phyloP scores from a whole-genome alignment of 2,329 filamentous ascomycete genomes.

The Ophiostoma sp. region DNA sequence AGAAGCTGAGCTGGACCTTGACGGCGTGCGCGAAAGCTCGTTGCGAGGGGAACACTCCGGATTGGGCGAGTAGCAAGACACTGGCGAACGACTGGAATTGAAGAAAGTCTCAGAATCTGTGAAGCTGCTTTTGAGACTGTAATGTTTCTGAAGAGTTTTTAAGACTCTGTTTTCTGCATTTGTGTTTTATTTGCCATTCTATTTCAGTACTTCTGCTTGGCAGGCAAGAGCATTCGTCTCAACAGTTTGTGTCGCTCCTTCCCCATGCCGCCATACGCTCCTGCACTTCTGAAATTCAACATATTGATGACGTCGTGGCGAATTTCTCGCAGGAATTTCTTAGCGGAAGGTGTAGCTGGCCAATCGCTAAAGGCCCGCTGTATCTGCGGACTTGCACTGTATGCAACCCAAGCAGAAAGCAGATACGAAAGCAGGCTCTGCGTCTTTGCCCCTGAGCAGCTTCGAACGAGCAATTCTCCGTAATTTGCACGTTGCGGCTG shows the following conservation, averaged over 20 bases:
- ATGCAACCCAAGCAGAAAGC: slow-evolving; percentile 9
- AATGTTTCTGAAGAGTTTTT: background rate
- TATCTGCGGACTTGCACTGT: background rate
- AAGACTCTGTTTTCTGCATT: background rate
- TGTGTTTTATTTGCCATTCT: background rate
- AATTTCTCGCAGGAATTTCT: slow-evolving; percentile 24
- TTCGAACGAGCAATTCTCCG: slow-evolving; percentile 21
- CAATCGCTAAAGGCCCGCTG: slow-evolving; percentile 18
- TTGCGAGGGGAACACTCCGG: slow-evolving; percentile 26
- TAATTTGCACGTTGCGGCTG: background rate
- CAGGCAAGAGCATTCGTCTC: background rate
- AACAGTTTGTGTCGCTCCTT: slow-evolving; percentile 22
- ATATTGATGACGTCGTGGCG: slow-evolving; percentile 30
- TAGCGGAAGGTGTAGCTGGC: slow-evolving; percentile 1
- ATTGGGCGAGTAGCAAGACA: slow-evolving; percentile 15
- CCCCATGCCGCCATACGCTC: background rate
- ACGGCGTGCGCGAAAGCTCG: slow-evolving; percentile 15
- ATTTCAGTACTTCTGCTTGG: background rate
- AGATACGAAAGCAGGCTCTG: background rate
- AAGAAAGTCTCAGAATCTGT: slow-evolving; percentile 14
- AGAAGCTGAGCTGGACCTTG: slow-evolving; percentile 8
- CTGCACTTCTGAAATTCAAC: slow-evolving; percentile 4
- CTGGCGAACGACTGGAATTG: slow-evolving; percentile 15
- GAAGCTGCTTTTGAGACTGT: background rate
- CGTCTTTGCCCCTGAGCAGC: background rate